Conservation (phyloP, 2,329 filamentous ascomycete species). For the Diaporthe sp. region DNA sequence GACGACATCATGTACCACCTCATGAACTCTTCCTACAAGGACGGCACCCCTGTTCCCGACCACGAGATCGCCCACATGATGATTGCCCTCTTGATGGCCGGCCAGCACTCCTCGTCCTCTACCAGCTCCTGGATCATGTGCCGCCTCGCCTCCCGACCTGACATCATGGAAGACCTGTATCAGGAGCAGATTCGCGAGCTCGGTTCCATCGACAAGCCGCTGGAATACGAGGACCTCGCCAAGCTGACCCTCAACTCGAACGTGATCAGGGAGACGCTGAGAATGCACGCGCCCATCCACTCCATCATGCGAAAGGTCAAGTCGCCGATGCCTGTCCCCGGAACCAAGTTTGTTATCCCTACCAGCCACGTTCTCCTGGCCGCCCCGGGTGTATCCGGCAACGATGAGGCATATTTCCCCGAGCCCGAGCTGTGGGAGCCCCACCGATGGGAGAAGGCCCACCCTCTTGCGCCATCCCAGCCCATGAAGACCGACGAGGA, state of each 20-base stretch:
- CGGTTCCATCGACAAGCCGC: constrained; percentile 79
- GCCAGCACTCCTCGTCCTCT: constrained; percentile 84
- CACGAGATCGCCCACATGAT: constrained; percentile 86
- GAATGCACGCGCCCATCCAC: constrained; percentile 93
- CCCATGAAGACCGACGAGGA: constrained; percentile 61
- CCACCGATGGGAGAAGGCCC: constrained; percentile 85
- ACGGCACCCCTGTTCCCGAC: constrained; percentile 77
- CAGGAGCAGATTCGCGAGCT: constrained; percentile 82
- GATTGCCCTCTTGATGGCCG: constrained; percentile 88
- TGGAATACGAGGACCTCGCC: constrained; percentile 82
- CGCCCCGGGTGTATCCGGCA: constrained; percentile 84
- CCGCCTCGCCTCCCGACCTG: constrained; percentile 77
- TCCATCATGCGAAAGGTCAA: constrained; percentile 95
- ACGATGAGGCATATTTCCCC: constrained; percentile 82
- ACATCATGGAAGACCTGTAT: constrained; percentile 78
- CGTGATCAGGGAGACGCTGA: constrained; percentile 91
- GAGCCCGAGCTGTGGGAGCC: constrained; percentile 88
- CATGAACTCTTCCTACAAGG: constrained; percentile 82
- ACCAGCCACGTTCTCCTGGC: constrained; percentile 85
- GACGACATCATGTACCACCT: constrained; percentile 84
- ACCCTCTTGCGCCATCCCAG: constrained; percentile 64
- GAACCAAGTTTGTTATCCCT: constrained; percentile 86
- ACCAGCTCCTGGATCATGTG: constrained; percentile 84
- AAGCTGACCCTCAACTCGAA: constrained; percentile 86
- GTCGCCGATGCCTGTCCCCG: constrained; percentile 84